Evolutionary conservation across 306 rosid genomes (phyloP).

Genomic region (Sindora glabra): DNA sequence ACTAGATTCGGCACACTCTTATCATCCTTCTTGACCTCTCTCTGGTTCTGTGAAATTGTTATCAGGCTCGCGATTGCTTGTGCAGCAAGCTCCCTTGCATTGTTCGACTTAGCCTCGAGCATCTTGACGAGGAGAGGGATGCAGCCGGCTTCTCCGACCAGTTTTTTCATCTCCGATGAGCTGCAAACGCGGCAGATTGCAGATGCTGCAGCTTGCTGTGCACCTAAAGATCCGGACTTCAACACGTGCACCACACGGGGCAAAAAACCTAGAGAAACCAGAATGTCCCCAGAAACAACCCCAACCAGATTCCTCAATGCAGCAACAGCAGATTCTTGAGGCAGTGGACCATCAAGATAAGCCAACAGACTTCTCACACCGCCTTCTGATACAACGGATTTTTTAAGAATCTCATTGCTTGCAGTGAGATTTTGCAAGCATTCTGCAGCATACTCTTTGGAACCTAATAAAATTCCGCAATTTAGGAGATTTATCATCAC

Average conservation of each 20-base stretch:
- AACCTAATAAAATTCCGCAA: slow-evolving; percentile 62
- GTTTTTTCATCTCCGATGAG: slow-evolving; percentile 63
- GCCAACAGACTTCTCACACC: slow-evolving; percentile 58
- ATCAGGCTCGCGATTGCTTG: slow-evolving; percentile 70
- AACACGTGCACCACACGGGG: slow-evolving; percentile 64
- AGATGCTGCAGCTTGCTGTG: slow-evolving; percentile 65
- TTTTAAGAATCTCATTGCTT: slow-evolving; percentile 65
- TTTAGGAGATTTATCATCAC: slow-evolving; percentile 63
- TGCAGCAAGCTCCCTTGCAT: slow-evolving; percentile 59
- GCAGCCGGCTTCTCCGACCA: slow-evolving; percentile 70
- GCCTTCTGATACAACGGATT: slow-evolving; percentile 64
- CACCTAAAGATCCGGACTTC: slow-evolving; percentile 64
- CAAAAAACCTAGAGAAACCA: slow-evolving; percentile 54
- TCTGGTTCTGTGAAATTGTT: slow-evolving; percentile 44
- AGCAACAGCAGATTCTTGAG: slow-evolving; percentile 73
- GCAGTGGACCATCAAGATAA: slow-evolving; percentile 67
- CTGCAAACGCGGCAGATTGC: slow-evolving; percentile 56
- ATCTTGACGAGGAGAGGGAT: slow-evolving; percentile 61
- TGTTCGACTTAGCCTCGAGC: slow-evolving; percentile 86
- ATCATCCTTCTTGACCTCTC: slow-evolving; percentile 72
- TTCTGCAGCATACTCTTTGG: slow-evolving; percentile 87
- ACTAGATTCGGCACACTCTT: slow-evolving; percentile 82
- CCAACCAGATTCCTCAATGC: slow-evolving; percentile 70
- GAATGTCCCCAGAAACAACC: slow-evolving; percentile 49
- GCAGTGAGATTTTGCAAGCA: slow-evolving; percentile 88